Base-by-base conservation (phyloP, 1,284 basidiomycete genomes). In the Cutaneotrichosporon cavernicola region DNA sequence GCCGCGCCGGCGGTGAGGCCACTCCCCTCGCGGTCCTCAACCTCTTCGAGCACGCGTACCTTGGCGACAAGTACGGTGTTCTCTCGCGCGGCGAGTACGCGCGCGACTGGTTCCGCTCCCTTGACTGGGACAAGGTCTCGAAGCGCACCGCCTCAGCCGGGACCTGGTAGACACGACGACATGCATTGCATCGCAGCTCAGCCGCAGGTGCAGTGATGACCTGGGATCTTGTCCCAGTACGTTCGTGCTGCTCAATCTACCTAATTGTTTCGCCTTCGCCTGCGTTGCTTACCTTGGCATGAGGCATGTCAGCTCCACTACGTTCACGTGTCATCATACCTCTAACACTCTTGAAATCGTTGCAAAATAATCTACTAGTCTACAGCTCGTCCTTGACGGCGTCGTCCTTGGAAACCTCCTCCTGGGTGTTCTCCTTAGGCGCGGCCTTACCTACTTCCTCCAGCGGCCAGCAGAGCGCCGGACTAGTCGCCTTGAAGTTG, bases 61-160 rank as follows among this genome's bases (percentile, higher is more conserved):
- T 99, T 71, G 85, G 85, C 60, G 88, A 90, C 57, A 89, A 89
- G 65, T 95, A 92, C 74, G 96, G 96, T 13, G 87, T 99, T 18
- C 96, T 92, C 91, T 93, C 92, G 49, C 93, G 92, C 82, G 91
- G 93, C 76, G 85, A 87, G 76, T 99, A 96, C 84, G 82, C 97
- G 72, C 87, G 86, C 73, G 86, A 90, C 74, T 97, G 97, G 84
- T 97, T 93, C 90, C 85, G 85, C 43, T 89, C 88, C 57, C 80
- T 99, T 66, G 86, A 99, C 81, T 99, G 96, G 96, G 77, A 82
- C 60, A 87, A 86, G 76, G 86, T 91, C 65, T 71, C 62, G 52
- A 66, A 68, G 43, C 62, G 70, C 40, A 65, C 63, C 32, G 67
- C 62, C 9, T 22, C 36, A 8, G 52, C 60, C 13, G 49, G 47